phyloP scores from a whole-genome alignment of 805 yeast species.

The Grigorovia humatica region DNA sequence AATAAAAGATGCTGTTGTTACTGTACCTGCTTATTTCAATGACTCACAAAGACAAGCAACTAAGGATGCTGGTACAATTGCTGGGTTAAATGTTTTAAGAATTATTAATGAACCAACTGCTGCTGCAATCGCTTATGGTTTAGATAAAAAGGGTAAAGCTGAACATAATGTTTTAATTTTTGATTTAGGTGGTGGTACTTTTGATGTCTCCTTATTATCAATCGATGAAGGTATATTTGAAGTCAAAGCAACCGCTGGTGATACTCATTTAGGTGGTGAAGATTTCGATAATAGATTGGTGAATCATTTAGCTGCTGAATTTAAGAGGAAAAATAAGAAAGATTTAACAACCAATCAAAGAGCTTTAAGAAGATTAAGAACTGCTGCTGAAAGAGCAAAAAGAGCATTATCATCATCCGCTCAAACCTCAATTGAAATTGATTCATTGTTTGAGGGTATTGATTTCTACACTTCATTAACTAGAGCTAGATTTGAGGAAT shows the following conservation, averaged over 20 bases:
- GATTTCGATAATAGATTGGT: slow-evolving; percentile 94
- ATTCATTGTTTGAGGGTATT: slow-evolving; percentile 87
- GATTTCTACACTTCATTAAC: slow-evolving; percentile 95
- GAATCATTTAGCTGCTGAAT: slow-evolving; percentile 80
- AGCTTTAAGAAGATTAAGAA: slow-evolving; percentile 92
- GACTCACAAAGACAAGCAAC: slow-evolving; percentile 98
- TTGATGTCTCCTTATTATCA: slow-evolving; percentile 86
- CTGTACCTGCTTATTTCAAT: slow-evolving; percentile 95
- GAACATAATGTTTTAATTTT: slow-evolving; percentile 85
- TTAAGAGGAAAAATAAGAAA: slow-evolving; percentile 93
- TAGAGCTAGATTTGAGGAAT: slow-evolving; percentile 96
- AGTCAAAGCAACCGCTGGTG: slow-evolving; percentile 74
- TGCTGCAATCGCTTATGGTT: slow-evolving; percentile 95
- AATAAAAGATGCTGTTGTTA: slow-evolving; percentile 85
- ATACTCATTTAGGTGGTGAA: slow-evolving; percentile 92
- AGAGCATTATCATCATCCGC: slow-evolving; percentile 94
- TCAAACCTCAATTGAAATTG: slow-evolving; percentile 91
- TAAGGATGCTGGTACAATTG: slow-evolving; percentile 94
- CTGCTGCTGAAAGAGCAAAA: slow-evolving; percentile 98
- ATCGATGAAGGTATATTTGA: slow-evolving; percentile 95
- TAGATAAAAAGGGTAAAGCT: slow-evolving; percentile 63
- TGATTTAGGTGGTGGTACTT: slow-evolving; percentile 97
- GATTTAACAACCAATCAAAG: slow-evolving; percentile 85
- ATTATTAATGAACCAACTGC: slow-evolving; percentile 97
- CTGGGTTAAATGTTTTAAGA: slow-evolving; percentile 89